phyloP scores from a whole-genome alignment of 208 protist genomes.

The Leishmania guyanensis region DNA sequence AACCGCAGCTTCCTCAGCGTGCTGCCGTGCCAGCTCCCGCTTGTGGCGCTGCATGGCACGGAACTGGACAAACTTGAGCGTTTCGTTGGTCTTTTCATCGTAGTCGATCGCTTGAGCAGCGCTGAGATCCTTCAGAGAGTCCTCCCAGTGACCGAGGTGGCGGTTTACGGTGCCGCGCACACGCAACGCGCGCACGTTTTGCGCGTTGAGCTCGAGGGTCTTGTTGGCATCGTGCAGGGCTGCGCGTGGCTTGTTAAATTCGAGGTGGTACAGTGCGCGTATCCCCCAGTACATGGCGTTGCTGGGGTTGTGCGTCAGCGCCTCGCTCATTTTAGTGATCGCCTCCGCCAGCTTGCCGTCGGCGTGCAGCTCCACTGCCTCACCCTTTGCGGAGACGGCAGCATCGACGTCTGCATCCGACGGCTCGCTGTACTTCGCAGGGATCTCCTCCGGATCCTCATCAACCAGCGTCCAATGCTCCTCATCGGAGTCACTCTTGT shows the following conservation, averaged over 20 bases:
- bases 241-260: slow-evolving; percentile 45
- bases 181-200: slow-evolving; percentile 77
- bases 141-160: slow-evolving; percentile 68
- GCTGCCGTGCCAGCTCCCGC: slow-evolving; percentile 35
- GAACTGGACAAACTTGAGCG: slow-evolving; percentile 52
- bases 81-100: slow-evolving; percentile 53
- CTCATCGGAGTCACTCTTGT: slow-evolving; percentile 57
- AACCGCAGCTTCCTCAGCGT: slow-evolving; percentile 46
- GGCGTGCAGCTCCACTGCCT: slow-evolving; percentile 49
- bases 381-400: slow-evolving; percentile 60
- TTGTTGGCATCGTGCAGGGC: slow-evolving; percentile 68
- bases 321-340: slow-evolving; percentile 61
- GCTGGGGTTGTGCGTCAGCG: slow-evolving; percentile 51
- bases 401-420: slow-evolving; percentile 60
- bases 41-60: slow-evolving; percentile 44
- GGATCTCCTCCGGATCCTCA: slow-evolving; percentile 33
- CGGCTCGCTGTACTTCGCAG: slow-evolving; percentile 30
- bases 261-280: slow-evolving; percentile 60
- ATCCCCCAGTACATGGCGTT: slow-evolving; percentile 85
- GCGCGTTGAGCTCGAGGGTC: slow-evolving; percentile 60
- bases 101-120: slow-evolving; percentile 81
- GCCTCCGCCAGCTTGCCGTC: slow-evolving; percentile 57
- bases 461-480: slow-evolving; percentile 55
- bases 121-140: slow-evolving; percentile 68
- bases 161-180: slow-evolving; percentile 72